These are phyloP conservation scores for Magnaporthiopsis rhizophila DNA, from an alignment of 2,329 filamentous ascomycete genomes.

Conservation along the genomic window DNA sequence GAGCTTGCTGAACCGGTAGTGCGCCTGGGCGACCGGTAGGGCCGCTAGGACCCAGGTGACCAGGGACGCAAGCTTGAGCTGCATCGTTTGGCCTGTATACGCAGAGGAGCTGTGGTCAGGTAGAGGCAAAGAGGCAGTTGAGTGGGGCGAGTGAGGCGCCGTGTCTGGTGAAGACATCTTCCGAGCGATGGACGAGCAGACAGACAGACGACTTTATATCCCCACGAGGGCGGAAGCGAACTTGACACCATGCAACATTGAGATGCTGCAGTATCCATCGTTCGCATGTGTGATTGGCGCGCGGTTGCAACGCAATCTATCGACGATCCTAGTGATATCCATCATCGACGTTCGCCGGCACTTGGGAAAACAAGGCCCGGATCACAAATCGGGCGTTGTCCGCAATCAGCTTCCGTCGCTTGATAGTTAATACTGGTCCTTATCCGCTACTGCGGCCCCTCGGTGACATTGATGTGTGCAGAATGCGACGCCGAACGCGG, in stretches of 20 bases:
- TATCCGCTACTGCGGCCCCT: neutral
- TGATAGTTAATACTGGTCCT: neutral
- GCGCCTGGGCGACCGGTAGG: slow-evolving; percentile 2
- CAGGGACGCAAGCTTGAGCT: slow-evolving; percentile 2
- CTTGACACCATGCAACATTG: neutral
- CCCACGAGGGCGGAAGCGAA: no score
- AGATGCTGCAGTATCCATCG: neutral
- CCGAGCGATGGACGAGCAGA: no score
- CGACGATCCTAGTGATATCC: neutral
- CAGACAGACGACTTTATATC: neutral
- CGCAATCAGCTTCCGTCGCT: neutral
- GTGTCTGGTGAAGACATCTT: neutral
- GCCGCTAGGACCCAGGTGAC: slow-evolving; percentile 3
- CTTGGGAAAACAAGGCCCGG: neutral
- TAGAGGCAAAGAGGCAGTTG: neutral
- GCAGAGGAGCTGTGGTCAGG: no score
- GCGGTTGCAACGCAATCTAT: neutral
- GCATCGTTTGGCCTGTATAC: neutral
- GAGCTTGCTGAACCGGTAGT: slow-evolving; percentile 5
- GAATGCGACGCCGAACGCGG: neutral
- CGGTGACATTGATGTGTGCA: neutral
- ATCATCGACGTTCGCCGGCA: neutral
- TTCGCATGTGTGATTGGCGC: no score
- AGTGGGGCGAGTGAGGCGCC: no score
- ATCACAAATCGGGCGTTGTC: neutral